A percentile compares a stretch with the other conserved stretches of the same genome.
Conservation (phyloP, 2,329 filamentous ascomycete species). For the Orbilia ellipsospora region DNA sequence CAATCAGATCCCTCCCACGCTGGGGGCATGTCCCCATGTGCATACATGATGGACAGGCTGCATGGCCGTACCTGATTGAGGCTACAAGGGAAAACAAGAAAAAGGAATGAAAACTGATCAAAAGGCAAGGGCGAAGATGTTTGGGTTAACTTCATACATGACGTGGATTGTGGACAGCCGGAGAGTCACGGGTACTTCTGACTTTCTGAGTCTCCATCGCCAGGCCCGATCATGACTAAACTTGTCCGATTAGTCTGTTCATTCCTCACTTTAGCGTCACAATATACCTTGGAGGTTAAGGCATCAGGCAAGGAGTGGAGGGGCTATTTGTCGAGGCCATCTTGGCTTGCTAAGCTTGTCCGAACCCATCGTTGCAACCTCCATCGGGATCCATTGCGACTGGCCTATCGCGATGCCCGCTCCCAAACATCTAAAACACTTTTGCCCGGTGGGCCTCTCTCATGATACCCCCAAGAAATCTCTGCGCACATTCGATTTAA, state of each 20-base stretch:
- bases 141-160: conserved; percentile 13
- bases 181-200: conserved; percentile 26
- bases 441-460: conserved; percentile 17
- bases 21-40: background rate
- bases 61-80: conserved; percentile 5
- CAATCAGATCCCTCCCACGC: background rate
- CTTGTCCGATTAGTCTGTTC: too few species aligned
- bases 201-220: conserved; percentile 13
- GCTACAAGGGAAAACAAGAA: conserved; percentile 1
- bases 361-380: background rate
- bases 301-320: too few species aligned
- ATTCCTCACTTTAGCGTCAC: too few species aligned
- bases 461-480: conserved; percentile 4
- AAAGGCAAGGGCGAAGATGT: background rate
- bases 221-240: conserved; percentile 8
- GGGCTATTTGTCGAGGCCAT: too few species aligned
- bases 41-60: background rate
- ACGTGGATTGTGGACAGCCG: conserved; percentile 29
- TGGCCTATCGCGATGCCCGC: conserved; percentile 7
- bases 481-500: background rate
- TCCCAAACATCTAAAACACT: conserved; percentile 2
- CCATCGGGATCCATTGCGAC: background rate
- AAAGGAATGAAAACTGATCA: conserved; percentile 2
- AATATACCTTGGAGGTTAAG: too few species aligned
- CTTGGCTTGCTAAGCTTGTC: background rate